phyloP scores from a whole-genome alignment of 1,139 yeast genomes.

The Zygosaccharomyces sapae region DNA sequence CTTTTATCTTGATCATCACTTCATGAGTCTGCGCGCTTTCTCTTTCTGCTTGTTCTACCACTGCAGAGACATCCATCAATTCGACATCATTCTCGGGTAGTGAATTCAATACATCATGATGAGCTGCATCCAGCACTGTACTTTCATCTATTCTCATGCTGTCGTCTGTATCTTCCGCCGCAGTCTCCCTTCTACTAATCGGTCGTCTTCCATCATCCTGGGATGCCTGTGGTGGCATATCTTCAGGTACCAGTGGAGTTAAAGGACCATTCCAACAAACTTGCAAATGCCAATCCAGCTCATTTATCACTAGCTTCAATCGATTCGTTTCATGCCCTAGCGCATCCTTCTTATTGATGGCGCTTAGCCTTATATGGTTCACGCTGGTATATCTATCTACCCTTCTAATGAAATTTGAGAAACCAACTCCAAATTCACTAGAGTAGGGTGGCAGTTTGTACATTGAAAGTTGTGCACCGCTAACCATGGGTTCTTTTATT shows the following conservation, averaged over 20 bases:
- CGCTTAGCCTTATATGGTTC: conserved; percentile 28
- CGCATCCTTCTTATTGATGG: conserved; percentile 13
- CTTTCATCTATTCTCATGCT: conserved; percentile 22
- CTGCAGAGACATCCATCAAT: conserved; percentile 19
- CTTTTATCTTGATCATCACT: conserved; percentile 30
- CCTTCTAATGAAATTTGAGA: conserved; percentile 31
- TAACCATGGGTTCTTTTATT: conserved; percentile 33
- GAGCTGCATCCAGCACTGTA: conserved; percentile 12
- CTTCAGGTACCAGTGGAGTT: conserved; percentile 13
- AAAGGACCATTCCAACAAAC: conserved; percentile 36
- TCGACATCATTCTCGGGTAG: conserved; percentile 7
- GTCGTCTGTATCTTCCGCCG: conserved; percentile 13
- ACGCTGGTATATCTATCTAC: conserved; percentile 32
- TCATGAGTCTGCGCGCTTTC: conserved; percentile 21
- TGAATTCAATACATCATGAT: background rate
- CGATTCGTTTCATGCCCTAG: conserved; percentile 12
- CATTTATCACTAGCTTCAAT: conserved; percentile 30
- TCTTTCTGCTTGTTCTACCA: conserved; percentile 27
- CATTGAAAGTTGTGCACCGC: conserved; percentile 27
- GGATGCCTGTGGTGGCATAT: background rate
- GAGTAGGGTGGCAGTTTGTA: conserved; percentile 28
- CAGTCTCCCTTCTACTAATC: conserved; percentile 10
- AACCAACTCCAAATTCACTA: conserved; percentile 32
- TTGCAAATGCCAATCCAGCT: conserved; percentile 34
- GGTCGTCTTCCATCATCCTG: conserved; percentile 3